A percentile compares a stretch with the other conserved stretches of the same genome.
Conservation (phyloP, 2,329 filamentous ascomycete species). For the Ophiostoma himal-ulmi region DNA sequence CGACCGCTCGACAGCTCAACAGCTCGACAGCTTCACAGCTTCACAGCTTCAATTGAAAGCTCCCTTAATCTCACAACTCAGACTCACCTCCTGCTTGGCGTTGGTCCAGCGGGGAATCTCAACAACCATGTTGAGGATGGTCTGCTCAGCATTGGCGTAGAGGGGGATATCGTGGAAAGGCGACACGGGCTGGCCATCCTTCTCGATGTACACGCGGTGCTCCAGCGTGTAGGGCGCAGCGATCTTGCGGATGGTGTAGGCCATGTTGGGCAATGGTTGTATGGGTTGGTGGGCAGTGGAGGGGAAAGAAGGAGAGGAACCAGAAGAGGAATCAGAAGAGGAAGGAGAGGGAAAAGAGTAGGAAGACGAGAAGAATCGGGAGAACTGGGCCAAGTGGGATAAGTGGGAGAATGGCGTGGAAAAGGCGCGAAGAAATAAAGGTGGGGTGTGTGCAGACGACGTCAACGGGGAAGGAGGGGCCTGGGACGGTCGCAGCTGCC, state of each 20-base stretch:
- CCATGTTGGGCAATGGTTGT: conserved; percentile 39
- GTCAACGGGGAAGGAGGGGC: conserved; percentile 15
- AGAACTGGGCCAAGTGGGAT: conserved; percentile 11
- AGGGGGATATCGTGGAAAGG: conserved; percentile 98
- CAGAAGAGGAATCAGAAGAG: conserved; percentile 5
- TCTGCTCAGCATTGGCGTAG: conserved; percentile 94
- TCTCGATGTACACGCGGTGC: conserved; percentile 96
- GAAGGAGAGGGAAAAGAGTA: background rate
- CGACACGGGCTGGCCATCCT: conserved; percentile 89
- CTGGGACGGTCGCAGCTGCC: background rate
- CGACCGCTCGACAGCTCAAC: background rate
- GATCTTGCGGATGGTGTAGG: conserved; percentile 80
- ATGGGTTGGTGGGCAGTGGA: conserved; percentile 22
- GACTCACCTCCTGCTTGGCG: conserved; percentile 91
- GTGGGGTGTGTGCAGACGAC: conserved; percentile 19
- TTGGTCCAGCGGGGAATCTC: conserved; percentile 99
- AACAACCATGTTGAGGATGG: conserved; percentile 96
- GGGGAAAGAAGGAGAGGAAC: conserved; percentile 10
- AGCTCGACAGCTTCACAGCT: background rate
- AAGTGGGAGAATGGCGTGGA: conserved; percentile 15
- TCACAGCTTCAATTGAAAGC: background rate
- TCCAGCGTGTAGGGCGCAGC: conserved; percentile 88
- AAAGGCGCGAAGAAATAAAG: conserved; percentile 19
- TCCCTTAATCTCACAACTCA: background rate
- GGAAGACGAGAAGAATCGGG: background rate